These are phyloP conservation scores for Stachybotrys echinatus DNA, from an alignment of 2,329 filamentous ascomycete species.

Conservation along the genomic window DNA sequence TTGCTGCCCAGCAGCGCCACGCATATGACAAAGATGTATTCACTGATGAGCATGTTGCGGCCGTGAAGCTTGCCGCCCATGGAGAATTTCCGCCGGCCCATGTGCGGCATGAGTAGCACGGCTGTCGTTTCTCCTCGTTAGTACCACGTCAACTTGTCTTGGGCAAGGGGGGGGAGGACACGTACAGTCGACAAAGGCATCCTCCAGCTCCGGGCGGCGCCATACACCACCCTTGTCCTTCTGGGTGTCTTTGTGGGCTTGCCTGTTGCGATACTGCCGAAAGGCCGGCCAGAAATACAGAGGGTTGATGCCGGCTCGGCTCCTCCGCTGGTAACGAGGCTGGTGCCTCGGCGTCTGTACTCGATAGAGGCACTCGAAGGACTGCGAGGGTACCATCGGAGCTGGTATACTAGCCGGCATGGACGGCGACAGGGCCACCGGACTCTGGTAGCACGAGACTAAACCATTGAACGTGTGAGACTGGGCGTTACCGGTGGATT, in stretches of 20 bases:
- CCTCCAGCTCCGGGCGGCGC: conserved; percentile 51
- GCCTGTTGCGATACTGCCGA: conserved; percentile 59
- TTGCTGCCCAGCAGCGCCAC: conserved; percentile 33
- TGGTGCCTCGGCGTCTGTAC: conserved; percentile 27
- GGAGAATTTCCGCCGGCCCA: conserved; percentile 62
- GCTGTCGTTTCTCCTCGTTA: conserved; percentile 43
- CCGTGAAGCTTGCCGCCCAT: conserved; percentile 60
- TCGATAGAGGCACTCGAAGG: conserved; percentile 34
- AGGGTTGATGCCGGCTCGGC: conserved; percentile 44
- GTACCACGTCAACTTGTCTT: conserved; percentile 5
- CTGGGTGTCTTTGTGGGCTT: conserved; percentile 55
- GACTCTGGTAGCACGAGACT: conserved; percentile 38
- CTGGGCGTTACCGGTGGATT: conserved; percentile 49
- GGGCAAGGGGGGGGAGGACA: conserved; percentile 1
- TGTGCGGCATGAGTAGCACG: conserved; percentile 58
- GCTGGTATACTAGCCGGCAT: conserved; percentile 43
- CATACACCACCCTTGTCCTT: conserved; percentile 56
- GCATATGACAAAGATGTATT: conserved; percentile 52
- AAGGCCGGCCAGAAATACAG: conserved; percentile 59
- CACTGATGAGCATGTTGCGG: conserved; percentile 65
- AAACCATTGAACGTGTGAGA: conserved; percentile 33
- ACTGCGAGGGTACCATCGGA: conserved; percentile 46
- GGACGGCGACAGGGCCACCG: conserved; percentile 35
- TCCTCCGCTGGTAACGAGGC: conserved; percentile 26
- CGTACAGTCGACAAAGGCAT: conserved; percentile 63